Conservation (phyloP, 345 rosid genomes). For the Acer negundo region DNA sequence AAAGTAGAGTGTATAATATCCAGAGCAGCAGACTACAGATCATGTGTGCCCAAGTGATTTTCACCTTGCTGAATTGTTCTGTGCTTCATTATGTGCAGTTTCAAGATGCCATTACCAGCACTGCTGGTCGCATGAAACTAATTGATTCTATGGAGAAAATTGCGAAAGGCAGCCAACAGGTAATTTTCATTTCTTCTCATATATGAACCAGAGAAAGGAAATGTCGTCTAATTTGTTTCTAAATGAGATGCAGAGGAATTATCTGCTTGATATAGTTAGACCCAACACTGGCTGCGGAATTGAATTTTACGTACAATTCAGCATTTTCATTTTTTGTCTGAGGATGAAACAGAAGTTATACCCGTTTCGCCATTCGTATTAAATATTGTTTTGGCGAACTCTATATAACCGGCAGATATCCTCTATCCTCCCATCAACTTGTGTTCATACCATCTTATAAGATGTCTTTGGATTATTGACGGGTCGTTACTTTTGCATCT, state of each 20-base stretch:
- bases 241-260: not conserved
- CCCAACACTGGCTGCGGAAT: not conserved
- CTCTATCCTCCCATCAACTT: not conserved
- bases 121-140: constrained; percentile 66
- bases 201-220: not conserved
- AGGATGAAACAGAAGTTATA: not conserved
- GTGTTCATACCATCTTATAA: not conserved
- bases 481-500: constrained; percentile 10
- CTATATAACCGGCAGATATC: not conserved
- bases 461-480: constrained; percentile 11
- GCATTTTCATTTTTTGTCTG: not conserved
- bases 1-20: not conserved
- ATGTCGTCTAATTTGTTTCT: not conserved
- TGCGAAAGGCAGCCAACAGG: constrained; percentile 81
- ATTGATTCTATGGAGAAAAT: constrained; percentile 83
- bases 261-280: not conserved
- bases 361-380: not conserved
- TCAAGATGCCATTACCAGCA: constrained; percentile 67
- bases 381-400: not conserved
- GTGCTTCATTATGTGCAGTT: constrained; percentile 44
- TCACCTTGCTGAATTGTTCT: constrained; percentile 16
- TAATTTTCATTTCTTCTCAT: constrained; percentile 25
- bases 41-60: constrained; percentile 3
- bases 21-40: not conserved
- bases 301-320: not conserved